Evolutionary conservation across 2,329 filamentous ascomycete genomes (phyloP).

Genomic region (Biscogniauxia mediterranea): DNA sequence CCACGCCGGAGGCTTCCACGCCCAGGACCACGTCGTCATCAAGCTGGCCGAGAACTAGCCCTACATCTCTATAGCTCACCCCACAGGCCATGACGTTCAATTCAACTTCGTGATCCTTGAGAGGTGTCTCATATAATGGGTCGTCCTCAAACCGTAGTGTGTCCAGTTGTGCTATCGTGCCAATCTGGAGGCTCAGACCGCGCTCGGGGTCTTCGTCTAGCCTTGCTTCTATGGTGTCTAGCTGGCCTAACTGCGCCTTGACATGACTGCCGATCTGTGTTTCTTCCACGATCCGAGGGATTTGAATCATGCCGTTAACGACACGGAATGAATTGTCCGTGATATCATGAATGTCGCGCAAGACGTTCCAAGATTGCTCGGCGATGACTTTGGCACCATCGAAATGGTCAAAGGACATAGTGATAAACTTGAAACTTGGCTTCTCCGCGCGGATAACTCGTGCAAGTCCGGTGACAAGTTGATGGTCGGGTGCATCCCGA

Average conservation of each 20-base stretch:
- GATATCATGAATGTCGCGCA: slow-evolving; percentile 2
- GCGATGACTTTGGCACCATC: slow-evolving; percentile 4
- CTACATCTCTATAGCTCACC: slow-evolving; percentile 19
- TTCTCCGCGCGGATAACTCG: slow-evolving; percentile 22
- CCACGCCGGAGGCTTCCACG: slow-evolving; percentile 22
- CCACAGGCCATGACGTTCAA: slow-evolving; percentile 21
- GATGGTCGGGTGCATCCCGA: slow-evolving; percentile 20
- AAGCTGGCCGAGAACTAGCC: slow-evolving; percentile 11
- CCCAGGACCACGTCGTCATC: slow-evolving; percentile 9
- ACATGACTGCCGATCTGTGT: slow-evolving; percentile 18
- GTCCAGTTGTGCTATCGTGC: slow-evolving; percentile 18
- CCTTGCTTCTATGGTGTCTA: slow-evolving; percentile 1
- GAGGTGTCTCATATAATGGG: neutral
- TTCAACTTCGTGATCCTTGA: slow-evolving; percentile 22
- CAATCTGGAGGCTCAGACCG: slow-evolving; percentile 13
- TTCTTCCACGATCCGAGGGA: slow-evolving; percentile 19
- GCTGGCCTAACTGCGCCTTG: slow-evolving; percentile 4
- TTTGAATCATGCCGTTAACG: slow-evolving; percentile 9
- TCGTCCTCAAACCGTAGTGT: slow-evolving; percentile 24
- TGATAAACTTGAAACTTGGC: slow-evolving; percentile 19
- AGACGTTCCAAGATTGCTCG: slow-evolving; percentile 9
- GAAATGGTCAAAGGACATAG: slow-evolving; percentile 17
- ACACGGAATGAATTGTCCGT: slow-evolving; percentile 17
- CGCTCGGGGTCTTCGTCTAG: slow-evolving; percentile 2
- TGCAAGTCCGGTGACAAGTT: slow-evolving; percentile 23